phyloP scores from a whole-genome alignment of 441 rosid genomes.

The Bocquillonia castaneifolia region DNA sequence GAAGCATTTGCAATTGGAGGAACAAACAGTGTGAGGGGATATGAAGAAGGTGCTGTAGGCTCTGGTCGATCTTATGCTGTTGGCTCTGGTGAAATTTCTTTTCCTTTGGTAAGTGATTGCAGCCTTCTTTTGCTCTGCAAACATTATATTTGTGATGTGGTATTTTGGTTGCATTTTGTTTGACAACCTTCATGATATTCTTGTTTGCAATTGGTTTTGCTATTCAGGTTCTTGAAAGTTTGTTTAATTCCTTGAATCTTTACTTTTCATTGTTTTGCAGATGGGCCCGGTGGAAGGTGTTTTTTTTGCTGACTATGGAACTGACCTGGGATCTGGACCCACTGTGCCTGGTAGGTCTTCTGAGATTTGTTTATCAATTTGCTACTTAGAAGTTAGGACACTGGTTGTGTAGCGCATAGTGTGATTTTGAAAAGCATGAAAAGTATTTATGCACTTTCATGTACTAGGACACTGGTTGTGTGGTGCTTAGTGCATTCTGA shows the following conservation, averaged over 20 bases:
- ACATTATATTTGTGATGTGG: neutral
- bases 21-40: slow-evolving; percentile 92
- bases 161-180: neutral
- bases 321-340: slow-evolving; percentile 77
- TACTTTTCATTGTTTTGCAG: slow-evolving; percentile 36
- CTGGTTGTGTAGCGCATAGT: neutral
- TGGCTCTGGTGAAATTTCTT: slow-evolving; percentile 79
- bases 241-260: neutral
- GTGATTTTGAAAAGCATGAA: neutral
- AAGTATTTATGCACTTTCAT: neutral
- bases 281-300: slow-evolving; percentile 83
- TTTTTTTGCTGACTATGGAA: slow-evolving; percentile 86
- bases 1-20: slow-evolving; percentile 94
- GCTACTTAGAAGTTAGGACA: neutral
- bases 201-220: neutral
- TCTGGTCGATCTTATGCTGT: slow-evolving; percentile 85
- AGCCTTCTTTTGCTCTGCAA: neutral
- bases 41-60: slow-evolving; percentile 94
- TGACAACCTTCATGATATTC: neutral
- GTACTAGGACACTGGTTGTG: too few relatives aligned
- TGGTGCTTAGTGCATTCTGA: too few relatives aligned
- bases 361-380: neutral
- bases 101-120: slow-evolving; percentile 60
- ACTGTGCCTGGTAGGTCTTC: slow-evolving; percentile 60
- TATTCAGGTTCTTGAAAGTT: neutral